Base-by-base conservation (phyloP, 140 eudicot species). In the Artemisia princeps region DNA sequence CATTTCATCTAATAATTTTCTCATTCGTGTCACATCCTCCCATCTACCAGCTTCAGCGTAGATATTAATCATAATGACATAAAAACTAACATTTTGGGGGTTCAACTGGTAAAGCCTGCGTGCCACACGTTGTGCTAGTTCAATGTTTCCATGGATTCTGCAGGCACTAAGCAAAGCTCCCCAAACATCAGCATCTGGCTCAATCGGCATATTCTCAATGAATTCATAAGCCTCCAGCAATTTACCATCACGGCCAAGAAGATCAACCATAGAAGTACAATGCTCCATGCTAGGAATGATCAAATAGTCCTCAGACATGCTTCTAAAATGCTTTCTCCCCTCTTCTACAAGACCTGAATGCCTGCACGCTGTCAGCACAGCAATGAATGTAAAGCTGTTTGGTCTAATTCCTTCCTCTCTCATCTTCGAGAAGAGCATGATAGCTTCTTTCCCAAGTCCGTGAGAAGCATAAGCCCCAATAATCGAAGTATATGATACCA, bases 91-190 rank as follows among this genome's bases (percentile, higher is more conserved):
- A 20, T 64, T 66, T 44, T 68, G 77, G 57, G 74, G 78, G 53
- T 24, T 50, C 52, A 75, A 22, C 15, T 44, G 64, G 49, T 19
- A 59, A 57, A 79, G 37, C 67, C 48, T 60, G 24, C 68, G 52
- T 11, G 79, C 83, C 64, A 76, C 78, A 50, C 30, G 52, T 67
- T 76, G 75, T 40, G 87, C 87, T 6, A 82, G 66, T 64, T 70
- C 76, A 62, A 79, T 58, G 64, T 83, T 73, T 14, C 80, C 75
- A 54, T 78, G 80, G 56, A 77, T 69, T 55, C 87, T 70, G 55
- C 94, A 84, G 42, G 85, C 85, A 64, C 85, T 77, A 68, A 82
- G 92, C 76, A 84, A 64, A 45, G 87, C 85, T 70, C 83, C 85
- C 94, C 88, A 82, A 58, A 79, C 82, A 58, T 68, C 76, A 16